phyloP scores from a whole-genome alignment of 202 grass and related monocot species.

The Digitaria exilis region DNA sequence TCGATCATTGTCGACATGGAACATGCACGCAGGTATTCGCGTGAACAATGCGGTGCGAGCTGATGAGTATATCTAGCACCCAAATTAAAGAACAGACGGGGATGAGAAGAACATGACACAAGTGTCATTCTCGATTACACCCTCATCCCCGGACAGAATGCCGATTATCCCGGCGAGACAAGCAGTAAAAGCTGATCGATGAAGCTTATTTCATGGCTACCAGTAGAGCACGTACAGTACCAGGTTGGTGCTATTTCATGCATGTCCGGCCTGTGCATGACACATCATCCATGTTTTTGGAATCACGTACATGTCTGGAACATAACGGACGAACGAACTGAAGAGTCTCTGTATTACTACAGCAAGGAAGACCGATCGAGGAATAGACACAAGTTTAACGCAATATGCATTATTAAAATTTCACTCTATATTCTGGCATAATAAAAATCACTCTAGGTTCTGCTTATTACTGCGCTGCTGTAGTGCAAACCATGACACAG shows the following conservation, averaged over 20 bases:
- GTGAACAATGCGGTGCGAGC: no score
- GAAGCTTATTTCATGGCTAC: no score
- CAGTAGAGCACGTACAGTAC: background rate
- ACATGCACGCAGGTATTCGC: background rate
- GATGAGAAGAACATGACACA: no score
- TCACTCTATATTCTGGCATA: no score
- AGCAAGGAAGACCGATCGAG: background rate
- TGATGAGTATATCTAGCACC: no score
- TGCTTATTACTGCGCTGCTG: background rate
- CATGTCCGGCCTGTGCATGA: background rate
- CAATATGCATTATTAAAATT: background rate
- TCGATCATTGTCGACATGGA: no score
- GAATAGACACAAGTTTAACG: background rate
- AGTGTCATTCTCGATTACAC: slow-evolving; percentile 12
- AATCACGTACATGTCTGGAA: background rate
- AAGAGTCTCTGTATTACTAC: background rate
- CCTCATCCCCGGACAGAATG: slow-evolving; percentile 18
- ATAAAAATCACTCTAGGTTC: no score
- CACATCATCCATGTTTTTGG: background rate
- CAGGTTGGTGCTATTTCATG: slow-evolving; percentile 16
- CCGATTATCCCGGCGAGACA: slow-evolving; percentile 46
- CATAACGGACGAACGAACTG: background rate
- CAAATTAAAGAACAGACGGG: no score
- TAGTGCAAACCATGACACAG: no score
- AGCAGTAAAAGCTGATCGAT: slow-evolving; percentile 24